Evolutionary conservation across 805 yeast species (phyloP).

Genomic region (Priceomyces haplophilus): DNA sequence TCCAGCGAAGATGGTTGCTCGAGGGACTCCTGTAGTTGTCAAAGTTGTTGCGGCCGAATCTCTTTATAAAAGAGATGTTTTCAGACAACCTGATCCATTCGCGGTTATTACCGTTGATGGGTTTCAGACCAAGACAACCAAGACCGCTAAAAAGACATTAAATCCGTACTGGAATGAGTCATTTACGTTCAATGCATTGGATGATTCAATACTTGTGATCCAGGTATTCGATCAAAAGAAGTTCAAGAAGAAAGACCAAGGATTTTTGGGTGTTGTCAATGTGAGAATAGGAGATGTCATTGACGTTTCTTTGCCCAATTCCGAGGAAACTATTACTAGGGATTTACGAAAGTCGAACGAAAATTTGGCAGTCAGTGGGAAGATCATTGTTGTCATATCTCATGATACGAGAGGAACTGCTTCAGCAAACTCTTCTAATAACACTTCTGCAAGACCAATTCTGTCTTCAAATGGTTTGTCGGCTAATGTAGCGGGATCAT

Average conservation of each 20-base stretch:
- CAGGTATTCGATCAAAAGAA: slow-evolving; percentile 97
- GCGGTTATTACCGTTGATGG: slow-evolving; percentile 98
- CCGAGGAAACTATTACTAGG: slow-evolving; percentile 86
- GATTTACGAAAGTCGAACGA: slow-evolving; percentile 91
- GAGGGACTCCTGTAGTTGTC: slow-evolving; percentile 46
- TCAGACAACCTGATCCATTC: slow-evolving; percentile 96
- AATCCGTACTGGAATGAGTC: slow-evolving; percentile 98
- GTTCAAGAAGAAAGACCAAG: slow-evolving; percentile 97
- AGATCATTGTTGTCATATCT: slow-evolving; percentile 74
- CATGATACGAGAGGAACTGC: slow-evolving; percentile 26
- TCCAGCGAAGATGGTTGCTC: slow-evolving; percentile 3
- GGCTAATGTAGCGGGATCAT: slow-evolving; percentile 10
- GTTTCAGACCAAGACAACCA: slow-evolving; percentile 90
- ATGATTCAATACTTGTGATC: slow-evolving; percentile 80
- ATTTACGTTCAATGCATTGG: slow-evolving; percentile 73
- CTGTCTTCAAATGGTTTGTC: slow-evolving; percentile 10
- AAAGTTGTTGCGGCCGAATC: slow-evolving; percentile 95
- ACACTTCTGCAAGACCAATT: slow-evolving; percentile 16
- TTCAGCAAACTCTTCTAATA: slow-evolving; percentile 17
- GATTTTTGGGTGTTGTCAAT: slow-evolving; percentile 94
- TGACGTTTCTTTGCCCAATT: slow-evolving; percentile 50
- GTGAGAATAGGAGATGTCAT: slow-evolving; percentile 85
- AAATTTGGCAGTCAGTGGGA: slow-evolving; percentile 88
- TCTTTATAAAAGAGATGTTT: slow-evolving; percentile 89
- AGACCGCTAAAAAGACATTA: slow-evolving; percentile 87